A percentile compares a stretch with the other conserved stretches of the same genome.
Conservation (phyloP, 2,329 filamentous ascomycete genomes). For the Cytospora leucostoma region DNA sequence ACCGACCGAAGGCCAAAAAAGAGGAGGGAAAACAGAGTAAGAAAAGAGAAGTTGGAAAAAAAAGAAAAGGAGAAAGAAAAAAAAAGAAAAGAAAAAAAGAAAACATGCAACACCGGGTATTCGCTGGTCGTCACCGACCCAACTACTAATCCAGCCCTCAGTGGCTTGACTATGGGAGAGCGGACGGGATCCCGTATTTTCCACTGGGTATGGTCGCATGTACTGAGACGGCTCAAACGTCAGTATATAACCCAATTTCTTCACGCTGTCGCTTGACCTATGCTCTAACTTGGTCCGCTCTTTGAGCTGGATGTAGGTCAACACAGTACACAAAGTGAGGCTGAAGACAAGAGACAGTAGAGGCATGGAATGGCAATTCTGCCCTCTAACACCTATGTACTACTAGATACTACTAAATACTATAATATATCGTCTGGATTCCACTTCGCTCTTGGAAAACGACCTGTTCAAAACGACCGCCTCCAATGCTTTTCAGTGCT, state of each 20-base stretch:
- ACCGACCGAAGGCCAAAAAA: too few species aligned
- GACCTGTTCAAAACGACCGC: too few species aligned
- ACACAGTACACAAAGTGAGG: too few species aligned
- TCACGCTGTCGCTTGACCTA: neutral
- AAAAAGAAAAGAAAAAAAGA: neutral
- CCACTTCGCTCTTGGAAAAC: too few species aligned
- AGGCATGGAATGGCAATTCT: too few species aligned
- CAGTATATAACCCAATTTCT: neutral
- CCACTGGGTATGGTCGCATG: neutral
- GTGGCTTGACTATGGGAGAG: neutral
- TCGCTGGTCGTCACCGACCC: constrained; percentile 1
- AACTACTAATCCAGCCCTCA: constrained; percentile 1
- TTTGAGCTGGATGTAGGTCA: too few species aligned
- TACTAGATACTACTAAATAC: too few species aligned
- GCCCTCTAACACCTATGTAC: too few species aligned
- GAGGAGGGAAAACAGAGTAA: neutral
- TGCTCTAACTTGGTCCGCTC: too few species aligned
- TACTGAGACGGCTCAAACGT: neutral
- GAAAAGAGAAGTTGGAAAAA: neutral
- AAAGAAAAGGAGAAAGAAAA: neutral
- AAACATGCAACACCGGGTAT: constrained; percentile 1
- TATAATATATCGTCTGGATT: too few species aligned
- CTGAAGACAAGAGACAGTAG: too few species aligned
- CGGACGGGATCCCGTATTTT: neutral
- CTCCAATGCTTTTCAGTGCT: too few species aligned